A percentile compares a stretch with the other conserved stretches of the same genome.
These are phyloP conservation scores for Xylaria polymorpha DNA, from an alignment of 2,329 filamentous ascomycete species.

Conservation along the genomic window DNA sequence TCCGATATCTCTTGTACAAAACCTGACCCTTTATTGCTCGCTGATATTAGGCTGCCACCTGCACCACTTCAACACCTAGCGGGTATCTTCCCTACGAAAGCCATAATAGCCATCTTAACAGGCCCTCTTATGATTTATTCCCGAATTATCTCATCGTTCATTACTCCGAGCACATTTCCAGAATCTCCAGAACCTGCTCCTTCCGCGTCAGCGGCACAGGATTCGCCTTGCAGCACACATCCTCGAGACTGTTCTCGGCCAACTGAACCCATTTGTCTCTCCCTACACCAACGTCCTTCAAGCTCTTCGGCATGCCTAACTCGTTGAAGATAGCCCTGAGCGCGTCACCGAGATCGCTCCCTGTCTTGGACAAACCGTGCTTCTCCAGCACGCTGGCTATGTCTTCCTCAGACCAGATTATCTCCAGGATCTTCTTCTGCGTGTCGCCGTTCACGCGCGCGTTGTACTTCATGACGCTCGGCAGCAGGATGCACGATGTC, in stretches of 20 bases:
- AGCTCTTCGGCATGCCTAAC: conserved; percentile 37
- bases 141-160: too few relatives aligned
- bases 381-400: conserved; percentile 4
- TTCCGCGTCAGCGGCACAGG: conserved; percentile 38
- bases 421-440: conserved; percentile 1
- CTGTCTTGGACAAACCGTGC: conserved; percentile 1
- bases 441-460: conserved; percentile 1
- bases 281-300: conserved; percentile 39
- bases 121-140: too few relatives aligned
- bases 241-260: conserved; percentile 37
- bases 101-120: too few relatives aligned
- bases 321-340: conserved; percentile 38
- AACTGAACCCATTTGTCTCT: conserved; percentile 38
- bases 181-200: conserved; percentile 41
- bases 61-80: too few relatives aligned
- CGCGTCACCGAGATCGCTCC: conserved; percentile 8
- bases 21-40: too few relatives aligned
- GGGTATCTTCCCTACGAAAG: too few relatives aligned
- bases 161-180: conserved; percentile 31
- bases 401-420: neutral
- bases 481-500: conserved; percentile 42
- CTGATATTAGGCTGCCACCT: too few relatives aligned
- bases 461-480: conserved; percentile 30
- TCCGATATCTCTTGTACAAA: too few relatives aligned
- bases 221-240: conserved; percentile 35